Conservation (phyloP, 495 filamentous ascomycete genomes). For the Penicillium robsamsonii region DNA sequence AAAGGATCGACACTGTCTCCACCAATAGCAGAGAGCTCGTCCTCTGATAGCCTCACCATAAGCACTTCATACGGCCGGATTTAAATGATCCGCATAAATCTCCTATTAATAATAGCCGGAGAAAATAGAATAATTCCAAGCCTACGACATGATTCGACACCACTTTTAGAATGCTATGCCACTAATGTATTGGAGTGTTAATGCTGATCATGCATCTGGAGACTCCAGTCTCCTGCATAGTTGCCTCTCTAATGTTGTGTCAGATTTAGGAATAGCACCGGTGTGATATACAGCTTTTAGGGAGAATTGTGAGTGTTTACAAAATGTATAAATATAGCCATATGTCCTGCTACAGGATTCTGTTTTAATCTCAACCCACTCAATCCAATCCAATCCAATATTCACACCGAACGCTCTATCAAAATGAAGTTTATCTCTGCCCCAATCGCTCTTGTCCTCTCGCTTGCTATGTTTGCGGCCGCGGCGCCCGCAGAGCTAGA, state of each 20-base stretch:
- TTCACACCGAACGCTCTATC: neutral
- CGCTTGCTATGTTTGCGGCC: neutral
- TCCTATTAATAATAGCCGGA: neutral
- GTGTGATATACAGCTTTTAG: neutral
- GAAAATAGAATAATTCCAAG: neutral
- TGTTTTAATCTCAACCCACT: neutral
- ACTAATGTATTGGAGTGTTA: neutral
- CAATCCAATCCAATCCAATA: neutral
- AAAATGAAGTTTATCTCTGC: neutral
- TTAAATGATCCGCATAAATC: neutral
- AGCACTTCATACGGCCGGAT: neutral
- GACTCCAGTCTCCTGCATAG: neutral
- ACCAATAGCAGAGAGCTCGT: neutral
- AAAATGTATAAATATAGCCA: neutral
- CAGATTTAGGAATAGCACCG: neutral
- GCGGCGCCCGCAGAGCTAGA: neutral
- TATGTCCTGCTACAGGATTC: neutral
- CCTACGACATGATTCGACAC: neutral
- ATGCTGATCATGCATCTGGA: neutral
- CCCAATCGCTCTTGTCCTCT: neutral
- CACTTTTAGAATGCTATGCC: neutral
- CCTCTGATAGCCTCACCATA: neutral
- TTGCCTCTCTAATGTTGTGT: neutral
- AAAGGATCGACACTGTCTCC: neutral
- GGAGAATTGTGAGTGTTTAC: neutral